A percentile compares a stretch with the other conserved stretches of the same genome.
These are phyloP conservation scores for Saccharomyces paradoxus DNA, from an alignment of 805 yeast species.

Conservation along the genomic window DNA sequence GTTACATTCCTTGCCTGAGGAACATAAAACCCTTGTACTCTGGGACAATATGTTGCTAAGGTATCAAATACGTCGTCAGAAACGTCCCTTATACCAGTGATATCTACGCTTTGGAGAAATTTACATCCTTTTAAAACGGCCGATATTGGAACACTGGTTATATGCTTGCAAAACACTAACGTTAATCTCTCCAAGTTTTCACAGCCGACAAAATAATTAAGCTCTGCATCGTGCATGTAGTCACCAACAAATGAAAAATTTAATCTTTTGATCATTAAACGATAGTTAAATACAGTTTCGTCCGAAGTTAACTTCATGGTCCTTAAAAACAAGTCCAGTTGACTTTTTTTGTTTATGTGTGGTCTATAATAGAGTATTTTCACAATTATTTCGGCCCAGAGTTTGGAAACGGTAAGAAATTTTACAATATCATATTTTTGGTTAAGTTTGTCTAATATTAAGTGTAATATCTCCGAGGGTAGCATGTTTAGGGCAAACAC, in stretches of 20 bases:
- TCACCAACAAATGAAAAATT: slow-evolving; percentile 71
- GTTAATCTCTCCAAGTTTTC: slow-evolving; percentile 77
- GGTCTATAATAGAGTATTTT: slow-evolving; percentile 89
- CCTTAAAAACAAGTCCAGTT: slow-evolving; percentile 34
- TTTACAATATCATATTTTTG: slow-evolving; percentile 53
- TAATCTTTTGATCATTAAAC: slow-evolving; percentile 63
- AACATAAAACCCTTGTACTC: slow-evolving; percentile 84
- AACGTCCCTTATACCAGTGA: slow-evolving; percentile 65
- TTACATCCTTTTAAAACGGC: slow-evolving; percentile 56
- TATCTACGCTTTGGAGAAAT: slow-evolving; percentile 74
- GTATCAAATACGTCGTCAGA: slow-evolving; percentile 63
- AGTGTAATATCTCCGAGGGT: slow-evolving; percentile 52
- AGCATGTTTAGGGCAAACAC: slow-evolving; percentile 29
- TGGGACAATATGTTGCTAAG: slow-evolving; percentile 60
- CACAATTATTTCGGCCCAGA: slow-evolving; percentile 70
- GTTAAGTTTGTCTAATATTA: slow-evolving; percentile 57
- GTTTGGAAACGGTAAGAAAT: slow-evolving; percentile 64
- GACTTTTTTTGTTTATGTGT: slow-evolving; percentile 50
- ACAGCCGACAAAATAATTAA: slow-evolving; percentile 58
- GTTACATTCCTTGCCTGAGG: slow-evolving; percentile 73
- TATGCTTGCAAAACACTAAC: slow-evolving; percentile 64
- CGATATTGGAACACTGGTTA: slow-evolving; percentile 55
- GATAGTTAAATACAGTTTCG: slow-evolving; percentile 56
- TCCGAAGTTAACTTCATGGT: slow-evolving; percentile 23
- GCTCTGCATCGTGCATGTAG: slow-evolving; percentile 54